Evolutionary conservation across 169 alveolate genomes (phyloP).

Genomic region (Amoebophrya sp.): DNA sequence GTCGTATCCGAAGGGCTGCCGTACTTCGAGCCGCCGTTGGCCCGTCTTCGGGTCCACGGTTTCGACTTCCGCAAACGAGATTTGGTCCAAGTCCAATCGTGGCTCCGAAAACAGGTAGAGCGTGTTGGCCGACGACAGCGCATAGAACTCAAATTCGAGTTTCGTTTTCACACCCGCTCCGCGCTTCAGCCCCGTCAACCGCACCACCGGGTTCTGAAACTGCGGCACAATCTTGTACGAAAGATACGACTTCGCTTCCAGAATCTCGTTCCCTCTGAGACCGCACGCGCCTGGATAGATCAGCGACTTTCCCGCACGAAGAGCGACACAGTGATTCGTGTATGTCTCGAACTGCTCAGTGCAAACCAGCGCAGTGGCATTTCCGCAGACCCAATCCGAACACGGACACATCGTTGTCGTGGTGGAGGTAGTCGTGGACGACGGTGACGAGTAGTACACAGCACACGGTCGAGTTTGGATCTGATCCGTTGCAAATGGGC

Average conservation of each 20-base stretch:
- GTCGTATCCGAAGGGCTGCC: background rate
- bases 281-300: background rate
- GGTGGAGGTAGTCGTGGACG: background rate
- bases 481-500: background rate
- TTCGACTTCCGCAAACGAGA: background rate
- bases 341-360: background rate
- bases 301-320: background rate
- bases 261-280: background rate
- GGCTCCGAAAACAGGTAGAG: background rate
- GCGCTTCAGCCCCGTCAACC: background rate
- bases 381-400: background rate
- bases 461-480: background rate
- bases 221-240: background rate
- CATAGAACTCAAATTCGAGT: background rate
- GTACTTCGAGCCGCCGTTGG: background rate
- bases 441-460: background rate
- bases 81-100: background rate
- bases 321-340: background rate
- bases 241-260: constrained; percentile 16
- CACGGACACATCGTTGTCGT: background rate
- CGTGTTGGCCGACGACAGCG: background rate
- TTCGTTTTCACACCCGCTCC: background rate
- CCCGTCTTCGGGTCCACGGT: background rate
- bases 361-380: background rate
- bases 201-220: constrained; percentile 3